phyloP scores from a whole-genome alignment of 345 rosid species.

The Eucalyptus virginea region DNA sequence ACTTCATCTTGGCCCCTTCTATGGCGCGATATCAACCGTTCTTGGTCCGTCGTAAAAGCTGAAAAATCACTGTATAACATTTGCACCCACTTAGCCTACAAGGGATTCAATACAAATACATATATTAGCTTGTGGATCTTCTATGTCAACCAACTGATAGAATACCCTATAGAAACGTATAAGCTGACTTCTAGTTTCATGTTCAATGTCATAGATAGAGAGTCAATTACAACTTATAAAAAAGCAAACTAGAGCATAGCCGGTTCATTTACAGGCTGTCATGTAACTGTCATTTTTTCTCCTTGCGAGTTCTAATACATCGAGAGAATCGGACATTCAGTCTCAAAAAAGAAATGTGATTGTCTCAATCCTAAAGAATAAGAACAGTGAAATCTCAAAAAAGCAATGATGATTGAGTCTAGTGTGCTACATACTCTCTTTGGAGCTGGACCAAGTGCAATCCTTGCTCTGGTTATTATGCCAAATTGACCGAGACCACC shows the following conservation, averaged over 20 bases:
- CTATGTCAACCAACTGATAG: neutral
- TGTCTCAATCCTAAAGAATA: neutral
- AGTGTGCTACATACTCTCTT: neutral
- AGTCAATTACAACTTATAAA: neutral
- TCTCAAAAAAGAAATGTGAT: neutral
- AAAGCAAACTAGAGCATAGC: neutral
- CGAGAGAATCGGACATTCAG: no score
- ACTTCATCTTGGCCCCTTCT: neutral
- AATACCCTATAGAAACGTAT: neutral
- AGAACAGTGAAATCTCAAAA: neutral
- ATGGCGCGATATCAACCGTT: neutral
- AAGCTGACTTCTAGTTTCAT: neutral
- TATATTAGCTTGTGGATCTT: neutral
- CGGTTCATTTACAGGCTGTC: neutral
- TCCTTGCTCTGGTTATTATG: constrained; percentile 27
- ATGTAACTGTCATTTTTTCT: neutral
- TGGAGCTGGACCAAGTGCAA: constrained; percentile 14
- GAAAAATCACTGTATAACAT: neutral
- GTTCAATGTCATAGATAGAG: neutral
- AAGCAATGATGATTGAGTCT: neutral
- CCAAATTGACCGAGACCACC: constrained; percentile 40
- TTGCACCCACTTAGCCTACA: neutral
- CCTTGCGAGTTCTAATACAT: neutral
- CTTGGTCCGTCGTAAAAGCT: neutral
- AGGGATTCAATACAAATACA: neutral